Base-by-base conservation (phyloP, 441 rosid genomes). In the Geranium incanum region DNA sequence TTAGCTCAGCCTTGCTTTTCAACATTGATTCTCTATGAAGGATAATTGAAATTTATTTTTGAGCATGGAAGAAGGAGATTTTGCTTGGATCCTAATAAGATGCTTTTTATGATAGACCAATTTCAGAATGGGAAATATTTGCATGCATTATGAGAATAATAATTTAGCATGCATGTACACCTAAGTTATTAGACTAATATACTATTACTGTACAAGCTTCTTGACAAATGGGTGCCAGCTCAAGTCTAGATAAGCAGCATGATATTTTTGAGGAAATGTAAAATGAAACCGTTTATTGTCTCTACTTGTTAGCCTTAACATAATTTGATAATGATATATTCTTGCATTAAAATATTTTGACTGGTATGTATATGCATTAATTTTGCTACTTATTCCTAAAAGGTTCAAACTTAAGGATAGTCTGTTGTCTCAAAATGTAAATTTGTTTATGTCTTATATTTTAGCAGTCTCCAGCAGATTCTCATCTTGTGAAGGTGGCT, bases 401-500 rank as follows among this genome's bases (percentile, higher is more conserved):
- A 55, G 28, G 23, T 66, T 66, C 39, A 36, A 6, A 65, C 21
- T 69, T n/a, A 23, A 18, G 39, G 33, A 3, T 4, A 16, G 13
- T 13, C 57, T 50, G n/a, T 50, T 50, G n/a, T 64, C 19, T 67
- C 59, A 37, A 52, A 12, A 16, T 71, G 15, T 55, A 23, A 64
- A 28, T 5, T 66, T 43, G 33, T 4, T 64, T 36, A 0, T 55
- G 55, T 72, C 28, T 80, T 73, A 63, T 84, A 68, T 75, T 79
- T 80, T 60, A 62, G 66, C 81, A 92, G 97, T 80, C 85, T 71
- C 83, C 90, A 15, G 78, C 71, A 70, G 85, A 87, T 77, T 86
- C 92, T 83, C 90, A 83, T 72, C 79, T 90, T 80, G 86, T 90
- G 37, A 90, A 84, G 83, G 93, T 88, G 80, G 95, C 96, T 83